Evolutionary conservation across 148 eudicot genomes (phyloP), one percentile per base, ranked within the genome.

Genomic region (Diospyros kaki): DNA sequence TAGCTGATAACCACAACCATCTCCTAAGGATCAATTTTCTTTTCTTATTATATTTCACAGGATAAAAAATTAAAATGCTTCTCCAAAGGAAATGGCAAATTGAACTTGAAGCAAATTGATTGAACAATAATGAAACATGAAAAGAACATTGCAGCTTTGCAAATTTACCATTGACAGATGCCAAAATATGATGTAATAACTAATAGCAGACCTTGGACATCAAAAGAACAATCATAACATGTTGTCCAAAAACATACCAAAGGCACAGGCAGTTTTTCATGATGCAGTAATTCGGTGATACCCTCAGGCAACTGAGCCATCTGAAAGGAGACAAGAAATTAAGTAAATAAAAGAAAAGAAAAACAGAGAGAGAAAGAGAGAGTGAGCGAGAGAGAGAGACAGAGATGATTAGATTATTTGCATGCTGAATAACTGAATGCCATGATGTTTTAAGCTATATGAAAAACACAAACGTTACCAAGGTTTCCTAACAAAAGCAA

Each of bases 221-320:
- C 10, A 58, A 55, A 66, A 75, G 60, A 15, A 44, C 6, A 66
- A 54, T 14, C 38, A 46, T 8, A 9, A 28, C 2, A 12, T 40
- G 69, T 60, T 46, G 60, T 45, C 51, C 55, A 14, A 64, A 39
- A 56, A 86, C 91, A 66, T 87, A 93, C 97, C 97, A 91, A 81
- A 67, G 98, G 98, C 74, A 93, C 89, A 28, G 75, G 78, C 15
- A 93, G 81, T 53, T 91, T 83, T 69, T 89, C 92, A 71, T 93
- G 98, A 79, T 93, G 92, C 79, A 91, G 75, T 78, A 93, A 70
- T 76, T 93, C 94, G 0, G 97, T 89, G 78, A 93, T 89, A 66
- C 98, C 97, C 79, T 93, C 98, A 0, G 98, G 98, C 69, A 93
- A 76, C 79, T 85, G 93, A 69, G 96, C 98, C 98, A 93, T 93